Evolutionary conservation across 345 rosid species (phyloP), one percentile per base, ranked within the genome.

Genomic region (sweet orange (Citrus sinensis)): DNA sequence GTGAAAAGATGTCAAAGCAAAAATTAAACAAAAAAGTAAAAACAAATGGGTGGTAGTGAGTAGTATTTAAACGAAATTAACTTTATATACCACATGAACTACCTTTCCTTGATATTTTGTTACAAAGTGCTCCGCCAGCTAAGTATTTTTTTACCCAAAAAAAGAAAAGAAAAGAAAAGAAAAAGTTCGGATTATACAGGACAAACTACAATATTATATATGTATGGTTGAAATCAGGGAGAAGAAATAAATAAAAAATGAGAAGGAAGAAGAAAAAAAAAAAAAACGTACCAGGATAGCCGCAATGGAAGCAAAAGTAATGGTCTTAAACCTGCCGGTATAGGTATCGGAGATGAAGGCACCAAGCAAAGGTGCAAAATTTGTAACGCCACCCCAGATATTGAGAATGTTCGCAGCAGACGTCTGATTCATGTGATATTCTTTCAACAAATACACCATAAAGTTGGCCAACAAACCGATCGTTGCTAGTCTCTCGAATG

Each of bases 401-500:
- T 87, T 88, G 80, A 85, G 81, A 39, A 94, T 81, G 63, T 89
- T 91, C 1, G 87, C 89, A 46, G 88, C 85, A 66, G 77, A 74
- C 25, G 84, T 92, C 76, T 89, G 94, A 25, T 88, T 88, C 88
- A 91, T 75, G 80, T 90, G 91, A 80, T 86, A 91, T 74, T 82
- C 86, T 34, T 59, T 85, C 37, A 87, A 76, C 80, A 94, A 76
- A 77, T 94, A 94, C 78, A 92, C 90, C 80, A 88, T 84, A 42
- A 94, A 81, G 73, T 90, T 92, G 5, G 90, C 85, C 64, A 81
- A 63, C 67, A 94, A 59, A 22, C 97, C 88, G 69, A 84, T 82
- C 1, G 96, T 80, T 2, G 93, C 98, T 63, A 91, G 76, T 81
- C 92, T 90, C 90, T 92, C 98, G 67, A 94, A 86, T 22, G 93